These are phyloP conservation scores for Trematosphaeria pertusa DNA, from an alignment of 2,329 filamentous ascomycete species.

Conservation along the genomic window DNA sequence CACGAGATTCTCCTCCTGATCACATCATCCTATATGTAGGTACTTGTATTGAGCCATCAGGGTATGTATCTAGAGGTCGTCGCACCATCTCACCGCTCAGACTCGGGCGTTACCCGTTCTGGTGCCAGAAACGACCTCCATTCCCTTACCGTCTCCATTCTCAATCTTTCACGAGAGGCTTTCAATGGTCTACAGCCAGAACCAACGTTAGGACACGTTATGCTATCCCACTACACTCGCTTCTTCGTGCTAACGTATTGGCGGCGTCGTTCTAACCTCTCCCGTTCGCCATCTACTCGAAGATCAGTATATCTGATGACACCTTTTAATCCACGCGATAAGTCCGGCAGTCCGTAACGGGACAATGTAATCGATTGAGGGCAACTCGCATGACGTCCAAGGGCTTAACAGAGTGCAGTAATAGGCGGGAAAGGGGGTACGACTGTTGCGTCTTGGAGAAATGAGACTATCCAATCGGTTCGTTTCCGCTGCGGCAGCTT, in stretches of 20 bases:
- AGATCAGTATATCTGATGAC: slow-evolving; percentile 16
- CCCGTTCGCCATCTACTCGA: slow-evolving; percentile 1
- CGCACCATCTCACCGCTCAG: slow-evolving; percentile 34
- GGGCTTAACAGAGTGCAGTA: background rate
- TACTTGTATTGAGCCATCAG: slow-evolving; percentile 20
- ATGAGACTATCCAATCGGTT: slow-evolving; percentile 39
- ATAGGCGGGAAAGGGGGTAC: background rate
- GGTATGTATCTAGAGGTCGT: slow-evolving; percentile 25
- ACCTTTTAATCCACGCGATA: slow-evolving; percentile 29
- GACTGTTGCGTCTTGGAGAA: too few species aligned
- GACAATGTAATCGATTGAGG: slow-evolving; percentile 6
- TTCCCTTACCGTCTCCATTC: slow-evolving; percentile 4
- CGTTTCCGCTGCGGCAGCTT: slow-evolving; percentile 19
- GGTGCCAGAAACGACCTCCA: slow-evolving; percentile 5
- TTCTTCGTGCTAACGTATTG: slow-evolving; percentile 8
- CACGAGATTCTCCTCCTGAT: slow-evolving; percentile 24
- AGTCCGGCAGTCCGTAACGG: slow-evolving; percentile 9
- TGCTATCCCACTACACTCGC: slow-evolving; percentile 2
- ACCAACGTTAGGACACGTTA: slow-evolving; percentile 1
- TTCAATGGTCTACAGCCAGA: slow-evolving; percentile 15
- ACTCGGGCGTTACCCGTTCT: slow-evolving; percentile 19
- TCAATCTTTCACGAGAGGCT: slow-evolving; percentile 9
- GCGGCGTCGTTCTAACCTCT: slow-evolving; percentile 7
- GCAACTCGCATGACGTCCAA: background rate
- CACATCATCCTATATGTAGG: slow-evolving; percentile 16